Percentiles rank a stretch among this genome's conserved stretches.
Conservation (phyloP, 2,329 filamentous ascomycete genomes). For the Leptoxyphium fumago region DNA sequence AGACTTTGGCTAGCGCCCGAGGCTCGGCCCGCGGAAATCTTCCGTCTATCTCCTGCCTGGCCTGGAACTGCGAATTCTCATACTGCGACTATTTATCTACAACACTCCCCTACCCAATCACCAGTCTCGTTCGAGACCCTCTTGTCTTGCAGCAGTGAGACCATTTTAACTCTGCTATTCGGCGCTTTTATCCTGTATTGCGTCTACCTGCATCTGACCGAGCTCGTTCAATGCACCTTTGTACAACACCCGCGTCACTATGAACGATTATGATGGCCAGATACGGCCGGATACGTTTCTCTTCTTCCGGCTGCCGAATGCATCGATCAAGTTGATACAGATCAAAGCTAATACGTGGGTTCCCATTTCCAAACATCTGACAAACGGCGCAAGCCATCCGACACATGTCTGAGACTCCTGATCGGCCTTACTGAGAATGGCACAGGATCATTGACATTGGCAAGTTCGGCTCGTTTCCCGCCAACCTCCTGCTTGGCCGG, state of each 20-base stretch:
- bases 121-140: no score
- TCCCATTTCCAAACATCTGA: slow-evolving; percentile 1
- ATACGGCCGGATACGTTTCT: slow-evolving; percentile 38
- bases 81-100: neutral
- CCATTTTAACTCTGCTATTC: no score
- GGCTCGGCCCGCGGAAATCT: no score
- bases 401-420: slow-evolving; percentile 14
- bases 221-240: no score
- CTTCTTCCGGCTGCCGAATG: slow-evolving; percentile 43
- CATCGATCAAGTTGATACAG: slow-evolving; percentile 42
- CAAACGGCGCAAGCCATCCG: slow-evolving; percentile 3
- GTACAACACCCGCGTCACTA: no score
- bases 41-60: no score
- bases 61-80: neutral
- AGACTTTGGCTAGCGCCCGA: no score
- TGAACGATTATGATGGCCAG: slow-evolving; percentile 3
- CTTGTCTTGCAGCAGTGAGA: no score
- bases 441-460: slow-evolving; percentile 69
- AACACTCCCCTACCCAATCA: no score
- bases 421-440: slow-evolving; percentile 17
- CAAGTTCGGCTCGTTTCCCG: slow-evolving; percentile 83
- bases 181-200: no score
- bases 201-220: no score
- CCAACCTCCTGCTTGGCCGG: slow-evolving; percentile 79
- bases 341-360: slow-evolving; percentile 51